A percentile compares a stretch with the other conserved stretches of the same genome.
phyloP scores from a whole-genome alignment of 257 asterid species.

The Solanum dulcamara region DNA sequence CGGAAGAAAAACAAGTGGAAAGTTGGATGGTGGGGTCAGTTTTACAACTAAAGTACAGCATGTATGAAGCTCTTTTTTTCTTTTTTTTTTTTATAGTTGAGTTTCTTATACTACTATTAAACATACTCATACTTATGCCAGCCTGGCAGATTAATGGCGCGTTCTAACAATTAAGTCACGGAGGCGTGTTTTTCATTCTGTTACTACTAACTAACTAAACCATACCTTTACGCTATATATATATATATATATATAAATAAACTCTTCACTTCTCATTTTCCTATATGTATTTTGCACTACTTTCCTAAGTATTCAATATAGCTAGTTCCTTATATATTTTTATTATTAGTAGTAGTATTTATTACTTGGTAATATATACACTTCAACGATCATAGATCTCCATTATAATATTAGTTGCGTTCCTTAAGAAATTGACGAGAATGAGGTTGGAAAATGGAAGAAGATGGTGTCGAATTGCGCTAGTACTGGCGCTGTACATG shows the following conservation, averaged over 20 bases:
- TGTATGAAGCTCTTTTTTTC: not conserved
- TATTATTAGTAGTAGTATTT: too few relatives aligned
- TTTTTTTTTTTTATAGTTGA: too few relatives aligned
- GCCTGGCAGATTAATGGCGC: not conserved
- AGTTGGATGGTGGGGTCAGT: not conserved
- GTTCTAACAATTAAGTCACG: not conserved
- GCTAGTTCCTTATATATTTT: too few relatives aligned
- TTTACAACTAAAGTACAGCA: not conserved
- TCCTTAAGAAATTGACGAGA: not conserved
- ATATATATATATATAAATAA: not conserved
- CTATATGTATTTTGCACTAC: not conserved
- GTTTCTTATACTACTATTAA: not conserved
- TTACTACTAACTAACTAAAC: not conserved
- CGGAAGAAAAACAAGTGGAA: not conserved
- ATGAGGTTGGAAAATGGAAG: slow-evolving; percentile 12
- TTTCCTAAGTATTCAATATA: not conserved
- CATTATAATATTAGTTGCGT: not conserved
- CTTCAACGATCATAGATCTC: not conserved
- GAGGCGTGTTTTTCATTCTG: not conserved
- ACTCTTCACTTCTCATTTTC: not conserved
- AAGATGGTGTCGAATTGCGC: not conserved
- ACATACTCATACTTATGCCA: not conserved
- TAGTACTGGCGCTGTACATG: not conserved
- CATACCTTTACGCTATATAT: not conserved
- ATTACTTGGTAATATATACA: not conserved